Evolutionary conservation across 768 basidiomycete genomes (phyloP), one percentile per base, ranked within the genome.

Genomic region (Rhodosporidiobolus sp.): DNA sequence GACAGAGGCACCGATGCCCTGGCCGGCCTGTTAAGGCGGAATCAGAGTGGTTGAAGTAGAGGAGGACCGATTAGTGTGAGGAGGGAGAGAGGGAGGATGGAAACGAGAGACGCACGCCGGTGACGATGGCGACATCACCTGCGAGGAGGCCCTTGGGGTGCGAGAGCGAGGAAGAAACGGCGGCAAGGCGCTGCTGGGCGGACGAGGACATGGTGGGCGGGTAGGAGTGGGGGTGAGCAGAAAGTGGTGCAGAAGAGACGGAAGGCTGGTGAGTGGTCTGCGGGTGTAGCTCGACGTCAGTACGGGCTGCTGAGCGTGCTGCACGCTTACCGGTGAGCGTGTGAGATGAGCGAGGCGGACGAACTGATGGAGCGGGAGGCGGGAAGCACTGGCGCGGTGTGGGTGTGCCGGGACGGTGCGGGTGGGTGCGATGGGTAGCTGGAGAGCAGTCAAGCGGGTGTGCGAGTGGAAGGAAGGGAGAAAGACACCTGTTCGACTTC

Each of bases 61-160:
- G 9, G 43, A 32, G 20, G 52, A 50, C 10, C 14, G 30, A 32
- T 9, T 34, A 24, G 28, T n/a, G 24, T 26, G 10, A 17, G 5
- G 32, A 52, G 48, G 19, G 22, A 30, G 49, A 17, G 7, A 1
- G 32, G 12, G 28, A n/a, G 26, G 34, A 38, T 10, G 34, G 6
- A 26, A 26, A 20, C 22, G 8, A 11, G 10, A 1, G 1, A 43
- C 48, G 81, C 86, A 77, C 78, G 88, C 90, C 91, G 63, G 91
- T 93, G 77, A 93, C 88, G 79, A 93, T 90, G 20, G 90, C 91
- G 11, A 92, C 91, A 77, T 92, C 90, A 9, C 71, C 71, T 0
- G 61, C 66, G 57, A 72, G 71, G n/a, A 72, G 57, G 24, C 71
- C 71, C 52, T 72, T 67, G 49, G 71, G 62, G 26, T 55, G 34